Conservation (phyloP, 2,329 filamentous ascomycete species). For the Claviceps citrina region DNA sequence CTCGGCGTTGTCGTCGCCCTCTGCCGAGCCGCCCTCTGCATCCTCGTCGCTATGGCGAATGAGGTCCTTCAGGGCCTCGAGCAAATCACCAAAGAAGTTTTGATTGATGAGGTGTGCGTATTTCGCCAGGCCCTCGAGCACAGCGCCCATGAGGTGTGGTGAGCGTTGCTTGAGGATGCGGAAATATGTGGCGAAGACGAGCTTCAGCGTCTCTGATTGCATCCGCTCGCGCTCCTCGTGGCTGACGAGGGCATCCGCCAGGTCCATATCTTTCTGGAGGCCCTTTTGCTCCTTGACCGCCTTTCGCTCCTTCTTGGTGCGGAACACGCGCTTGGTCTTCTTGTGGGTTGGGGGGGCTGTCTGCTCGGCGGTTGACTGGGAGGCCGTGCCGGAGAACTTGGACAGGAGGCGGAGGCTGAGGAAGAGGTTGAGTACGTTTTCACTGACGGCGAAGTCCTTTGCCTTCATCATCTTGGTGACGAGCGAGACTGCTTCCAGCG, state of each 20-base stretch:
- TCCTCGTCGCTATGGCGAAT: slow-evolving; percentile 58
- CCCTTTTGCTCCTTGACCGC: slow-evolving; percentile 68
- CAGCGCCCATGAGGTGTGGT: slow-evolving; percentile 85
- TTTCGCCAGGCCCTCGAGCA: slow-evolving; percentile 82
- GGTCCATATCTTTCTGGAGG: slow-evolving; percentile 82
- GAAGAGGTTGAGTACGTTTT: slow-evolving; percentile 79
- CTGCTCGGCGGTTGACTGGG: slow-evolving; percentile 56
- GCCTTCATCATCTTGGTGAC: slow-evolving; percentile 92
- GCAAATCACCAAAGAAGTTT: slow-evolving; percentile 91
- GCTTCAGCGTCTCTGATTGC: slow-evolving; percentile 88
- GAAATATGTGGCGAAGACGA: slow-evolving; percentile 93
- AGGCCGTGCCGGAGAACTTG: slow-evolving; percentile 75
- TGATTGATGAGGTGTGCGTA: slow-evolving; percentile 97
- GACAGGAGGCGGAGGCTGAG: slow-evolving; percentile 75
- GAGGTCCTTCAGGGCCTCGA: slow-evolving; percentile 87
- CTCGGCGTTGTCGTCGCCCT: slow-evolving; percentile 24
- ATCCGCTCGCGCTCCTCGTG: slow-evolving; percentile 88
- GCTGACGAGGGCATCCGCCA: slow-evolving; percentile 78
- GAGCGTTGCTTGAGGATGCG: slow-evolving; percentile 74
- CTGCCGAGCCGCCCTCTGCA: slow-evolving; percentile 27
- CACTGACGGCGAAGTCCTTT: slow-evolving; percentile 66
- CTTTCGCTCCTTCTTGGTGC: slow-evolving; percentile 80
- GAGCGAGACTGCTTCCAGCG: slow-evolving; percentile 71
- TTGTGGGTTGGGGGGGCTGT: slow-evolving; percentile 23
- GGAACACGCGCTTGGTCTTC: slow-evolving; percentile 65